Base-by-base conservation (phyloP, 441 rosid genomes). In the Theobroma grandiflorum region DNA sequence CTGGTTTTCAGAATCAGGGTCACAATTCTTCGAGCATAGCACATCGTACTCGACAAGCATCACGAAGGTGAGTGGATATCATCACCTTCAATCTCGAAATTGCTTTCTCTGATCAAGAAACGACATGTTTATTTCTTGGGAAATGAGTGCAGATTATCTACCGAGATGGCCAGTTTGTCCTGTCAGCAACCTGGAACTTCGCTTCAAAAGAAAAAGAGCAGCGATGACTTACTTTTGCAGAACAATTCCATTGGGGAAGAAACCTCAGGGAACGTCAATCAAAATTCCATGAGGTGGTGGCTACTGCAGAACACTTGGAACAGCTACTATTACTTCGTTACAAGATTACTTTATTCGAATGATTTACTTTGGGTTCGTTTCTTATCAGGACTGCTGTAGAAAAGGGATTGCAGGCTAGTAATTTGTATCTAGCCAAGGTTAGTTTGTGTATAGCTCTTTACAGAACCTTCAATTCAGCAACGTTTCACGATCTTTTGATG, bases 341-440 rank as follows among this genome's bases (percentile, higher is more conserved):
- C 22, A 67, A 68, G 73, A 68, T 5, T 4, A 26, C 11, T 37
- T 22, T 45, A 12, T 33, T 80, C 72, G 26, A 22, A 42, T 61
- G 6, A 59, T 22, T 35, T 63, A 65, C 53, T 72, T 61, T 72
- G 45, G 61, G 79, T 61, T 14, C 57, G 2, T 33, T 14, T 68
- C 49, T 71, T 62, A 64, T 31, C 88, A 88, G 91, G 86, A 78
- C 86, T 75, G 82, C 86, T 52, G 84, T 69, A 12, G 96, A 89
- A 74, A 87, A 62, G 76, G 89, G 84, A 72, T 52, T 85, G 77
- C 92, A 86, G 83, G 87, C 90, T 49, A 84, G 86, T 82, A 84
- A 92, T 73, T 78, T 87, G 52, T 83, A 85, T 82, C 78, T 92
- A 64, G 96, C 96, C 59, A 86, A 92, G 96, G 96, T 88, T 71